Conservation (phyloP, 305 asterid genomes). For the Fraxinus velutina region DNA sequence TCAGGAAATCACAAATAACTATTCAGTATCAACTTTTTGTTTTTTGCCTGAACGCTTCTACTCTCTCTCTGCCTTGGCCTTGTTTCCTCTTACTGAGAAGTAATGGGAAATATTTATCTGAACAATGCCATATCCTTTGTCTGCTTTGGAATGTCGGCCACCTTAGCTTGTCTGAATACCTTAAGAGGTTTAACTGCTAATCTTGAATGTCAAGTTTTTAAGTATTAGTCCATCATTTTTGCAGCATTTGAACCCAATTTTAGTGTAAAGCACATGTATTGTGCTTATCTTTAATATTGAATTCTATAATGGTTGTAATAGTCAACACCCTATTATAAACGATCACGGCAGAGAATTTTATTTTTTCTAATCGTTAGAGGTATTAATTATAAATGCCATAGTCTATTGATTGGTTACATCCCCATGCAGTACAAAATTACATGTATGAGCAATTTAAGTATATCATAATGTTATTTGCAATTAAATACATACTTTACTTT, state of each 20-base stretch:
- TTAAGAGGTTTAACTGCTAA: constrained; percentile 9
- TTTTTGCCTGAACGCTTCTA: neutral
- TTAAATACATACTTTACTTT: neutral
- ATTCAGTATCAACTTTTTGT: neutral
- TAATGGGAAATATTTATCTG: constrained; percentile 7
- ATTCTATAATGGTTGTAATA: neutral
- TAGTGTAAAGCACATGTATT: neutral
- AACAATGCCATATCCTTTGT: constrained; percentile 11
- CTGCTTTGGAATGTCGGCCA: constrained; percentile 15
- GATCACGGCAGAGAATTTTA: neutral
- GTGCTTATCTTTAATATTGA: constrained; percentile 6
- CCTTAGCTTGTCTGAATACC: constrained; percentile 12
- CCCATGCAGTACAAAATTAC: neutral
- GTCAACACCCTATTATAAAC: neutral
- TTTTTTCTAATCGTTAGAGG: neutral
- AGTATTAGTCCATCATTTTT: neutral
- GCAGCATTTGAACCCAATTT: constrained; percentile 5
- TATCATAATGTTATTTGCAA: neutral
- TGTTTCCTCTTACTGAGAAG: constrained; percentile 15
- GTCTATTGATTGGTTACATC: neutral
- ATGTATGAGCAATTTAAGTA: neutral
- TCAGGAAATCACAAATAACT: neutral
- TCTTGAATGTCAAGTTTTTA: constrained; percentile 1
- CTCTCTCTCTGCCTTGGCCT: constrained; percentile 1
- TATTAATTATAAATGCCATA: neutral